Evolutionary conservation across 2,329 filamentous ascomycete genomes (phyloP), one percentile per base, ranked within the genome.

Genomic region (Sclerotinia nivalis): DNA sequence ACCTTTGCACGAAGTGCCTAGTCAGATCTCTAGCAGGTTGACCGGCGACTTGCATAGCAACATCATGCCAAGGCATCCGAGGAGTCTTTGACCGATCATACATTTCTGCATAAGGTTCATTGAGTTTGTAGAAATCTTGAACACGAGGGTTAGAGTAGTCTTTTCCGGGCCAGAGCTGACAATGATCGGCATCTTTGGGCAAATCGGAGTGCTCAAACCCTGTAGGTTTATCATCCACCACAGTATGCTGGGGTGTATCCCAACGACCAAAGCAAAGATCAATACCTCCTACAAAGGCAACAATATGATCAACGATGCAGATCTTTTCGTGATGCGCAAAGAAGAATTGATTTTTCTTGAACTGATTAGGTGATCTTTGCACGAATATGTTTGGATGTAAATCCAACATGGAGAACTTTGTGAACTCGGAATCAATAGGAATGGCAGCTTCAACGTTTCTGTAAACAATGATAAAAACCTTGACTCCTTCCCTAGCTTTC

Each of bases 321-420:
- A 99, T 87, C 81, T 99, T 99, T 80, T 99, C 96, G 81, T 99
- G 96, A 78, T 99, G 96, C 1, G 96, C 96, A 85, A 96, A 99
- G 84, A 99, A 99, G 83, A 99, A 99, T 59, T 97, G 97, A 77
- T 98, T 98, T 82, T 99, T 97, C 77, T 97, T 92, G 81, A 98
- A 94, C 80, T 99, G 96, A 76, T 99, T 97, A 0, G 96, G 96
- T 4, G 96, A 98, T 76, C 96, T 86, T 78, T 98, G 93, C 20
- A 99, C 93, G 76, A 97, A 97, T 72, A 99, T 90, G 79, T 99
- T 99, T 28, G 93, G 93, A 76, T 98, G 95, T 10, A 99, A 85
- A 78, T 98, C 97, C 61, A 99, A 87, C 70, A 99, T 86, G 1
- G 94, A 97, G 81, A 94, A 97, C 77, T 99, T 99, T 69, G 96